Evolutionary conservation across 176 grass and related monocot species (phyloP).

Genomic region (Eragrostis nindensis): DNA sequence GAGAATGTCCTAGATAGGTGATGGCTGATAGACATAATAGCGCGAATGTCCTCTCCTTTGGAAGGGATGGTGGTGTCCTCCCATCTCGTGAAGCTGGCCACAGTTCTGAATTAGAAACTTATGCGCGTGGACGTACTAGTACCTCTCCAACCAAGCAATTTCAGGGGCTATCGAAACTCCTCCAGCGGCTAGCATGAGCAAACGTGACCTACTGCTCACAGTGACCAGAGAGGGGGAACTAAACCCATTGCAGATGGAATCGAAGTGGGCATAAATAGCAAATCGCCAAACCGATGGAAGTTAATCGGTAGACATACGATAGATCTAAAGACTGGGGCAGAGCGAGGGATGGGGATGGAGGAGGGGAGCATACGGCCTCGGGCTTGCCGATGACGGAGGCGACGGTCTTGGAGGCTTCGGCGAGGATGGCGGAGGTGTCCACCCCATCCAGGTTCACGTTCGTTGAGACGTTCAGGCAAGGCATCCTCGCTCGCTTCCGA

Average conservation of each 20-base stretch:
- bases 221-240: neutral
- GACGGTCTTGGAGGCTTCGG: constrained; percentile 64
- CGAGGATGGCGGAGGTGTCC: constrained; percentile 80
- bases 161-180: neutral
- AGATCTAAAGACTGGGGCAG: neutral
- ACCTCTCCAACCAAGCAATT: neutral
- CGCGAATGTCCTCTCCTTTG: no score
- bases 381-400: constrained; percentile 85
- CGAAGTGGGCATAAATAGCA: neutral
- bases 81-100: neutral
- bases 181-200: no score
- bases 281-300: neutral
- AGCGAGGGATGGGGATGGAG: neutral
- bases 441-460: constrained; percentile 82
- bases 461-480: constrained; percentile 85
- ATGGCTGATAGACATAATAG: no score
- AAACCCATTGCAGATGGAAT: neutral
- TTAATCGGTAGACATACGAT: neutral
- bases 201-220: neutral
- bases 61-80: neutral
- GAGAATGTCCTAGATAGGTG: neutral
- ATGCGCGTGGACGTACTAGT: neutral
- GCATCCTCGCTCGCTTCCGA: constrained; percentile 50
- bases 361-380: constrained; percentile 49
- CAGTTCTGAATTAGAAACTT: neutral